These are phyloP conservation scores for Podospora pseudopauciseta DNA, from an alignment of 495 filamentous ascomycete genomes.

Conservation along the genomic window DNA sequence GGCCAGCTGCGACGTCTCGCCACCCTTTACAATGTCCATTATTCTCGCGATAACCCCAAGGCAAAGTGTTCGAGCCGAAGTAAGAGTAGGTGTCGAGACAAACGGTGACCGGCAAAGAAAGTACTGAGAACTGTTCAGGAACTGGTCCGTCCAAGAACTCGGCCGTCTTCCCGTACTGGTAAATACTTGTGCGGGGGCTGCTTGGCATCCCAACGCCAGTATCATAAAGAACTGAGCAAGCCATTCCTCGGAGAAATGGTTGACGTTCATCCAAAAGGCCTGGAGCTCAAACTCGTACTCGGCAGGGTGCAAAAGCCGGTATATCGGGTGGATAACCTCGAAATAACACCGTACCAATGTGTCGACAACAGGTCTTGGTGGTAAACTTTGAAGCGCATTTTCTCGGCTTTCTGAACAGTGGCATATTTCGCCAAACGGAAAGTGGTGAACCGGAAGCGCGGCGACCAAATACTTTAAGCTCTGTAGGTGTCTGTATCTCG, in stretches of 20 bases:
- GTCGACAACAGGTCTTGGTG: slow-evolving; percentile 22
- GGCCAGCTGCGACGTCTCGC: slow-evolving; percentile 18
- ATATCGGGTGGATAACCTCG: slow-evolving; percentile 26
- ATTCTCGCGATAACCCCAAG: slow-evolving; percentile 24
- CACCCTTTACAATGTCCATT: slow-evolving; percentile 25
- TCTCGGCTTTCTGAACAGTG: slow-evolving; percentile 13
- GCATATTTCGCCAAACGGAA: slow-evolving; percentile 25
- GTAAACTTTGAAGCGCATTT: slow-evolving; percentile 24
- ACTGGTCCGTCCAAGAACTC: slow-evolving; percentile 23
- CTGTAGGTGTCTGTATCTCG: slow-evolving; percentile 22
- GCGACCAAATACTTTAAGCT: slow-evolving; percentile 23
- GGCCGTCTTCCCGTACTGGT: slow-evolving; percentile 16
- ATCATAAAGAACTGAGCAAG: slow-evolving; percentile 30
- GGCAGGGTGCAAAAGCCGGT: slow-evolving; percentile 21
- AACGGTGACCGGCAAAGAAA: slow-evolving; percentile 22
- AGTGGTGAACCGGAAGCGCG: slow-evolving; percentile 19
- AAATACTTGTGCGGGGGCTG: slow-evolving; percentile 18
- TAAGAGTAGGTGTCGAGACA: slow-evolving; percentile 18
- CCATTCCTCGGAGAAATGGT: slow-evolving; percentile 23
- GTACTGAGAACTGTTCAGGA: slow-evolving; percentile 26
- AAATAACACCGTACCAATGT: slow-evolving; percentile 28
- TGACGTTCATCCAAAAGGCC: slow-evolving; percentile 25
- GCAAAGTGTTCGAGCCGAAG: slow-evolving; percentile 25
- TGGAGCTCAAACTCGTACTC: slow-evolving; percentile 24
- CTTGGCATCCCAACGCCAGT: slow-evolving; percentile 25